Conservation (phyloP, 192 early-diverging fungal species). For the Podila minutissima region DNA sequence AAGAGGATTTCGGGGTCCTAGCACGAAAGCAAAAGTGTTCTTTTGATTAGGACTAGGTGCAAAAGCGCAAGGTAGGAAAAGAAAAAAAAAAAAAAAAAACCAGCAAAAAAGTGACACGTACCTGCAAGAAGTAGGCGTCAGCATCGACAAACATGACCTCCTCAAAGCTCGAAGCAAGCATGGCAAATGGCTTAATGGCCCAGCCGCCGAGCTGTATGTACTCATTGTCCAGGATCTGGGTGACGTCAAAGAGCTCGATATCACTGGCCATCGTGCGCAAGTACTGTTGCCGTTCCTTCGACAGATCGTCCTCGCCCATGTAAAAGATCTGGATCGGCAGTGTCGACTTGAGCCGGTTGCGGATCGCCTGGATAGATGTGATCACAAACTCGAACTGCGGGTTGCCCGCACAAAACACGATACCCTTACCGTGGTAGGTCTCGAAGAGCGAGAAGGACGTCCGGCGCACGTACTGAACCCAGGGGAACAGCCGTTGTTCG, state of each 20-base stretch:
- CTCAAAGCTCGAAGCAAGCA: slow-evolving; percentile 68
- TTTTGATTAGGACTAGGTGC: not conserved
- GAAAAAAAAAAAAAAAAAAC: not conserved
- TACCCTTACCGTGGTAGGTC: slow-evolving; percentile 37
- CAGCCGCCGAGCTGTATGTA: slow-evolving; percentile 64
- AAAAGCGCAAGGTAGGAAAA: not conserved
- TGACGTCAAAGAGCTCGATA: slow-evolving; percentile 49
- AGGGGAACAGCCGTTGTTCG: slow-evolving; percentile 52
- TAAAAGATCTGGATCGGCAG: slow-evolving; percentile 72
- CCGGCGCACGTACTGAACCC: slow-evolving; percentile 43
- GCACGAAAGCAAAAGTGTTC: not conserved
- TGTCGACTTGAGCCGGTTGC: slow-evolving; percentile 50
- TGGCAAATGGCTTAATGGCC: slow-evolving; percentile 75
- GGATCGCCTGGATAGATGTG: slow-evolving; percentile 52
- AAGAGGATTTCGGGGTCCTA: slow-evolving; percentile 63
- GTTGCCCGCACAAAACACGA: slow-evolving; percentile 63
- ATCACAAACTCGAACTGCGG: slow-evolving; percentile 54
- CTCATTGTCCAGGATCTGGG: slow-evolving; percentile 50
- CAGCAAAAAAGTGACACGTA: not conserved
- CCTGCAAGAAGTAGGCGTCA: slow-evolving; percentile 72
- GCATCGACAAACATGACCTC: slow-evolving; percentile 76
- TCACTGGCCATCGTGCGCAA: slow-evolving; percentile 34
- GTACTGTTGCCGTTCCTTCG: slow-evolving; percentile 20
- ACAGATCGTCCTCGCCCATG: slow-evolving; percentile 55
- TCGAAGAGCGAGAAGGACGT: slow-evolving; percentile 51